Base-by-base conservation (phyloP, 148 eudicot species). In the Vaccinium myrtillus region DNA sequence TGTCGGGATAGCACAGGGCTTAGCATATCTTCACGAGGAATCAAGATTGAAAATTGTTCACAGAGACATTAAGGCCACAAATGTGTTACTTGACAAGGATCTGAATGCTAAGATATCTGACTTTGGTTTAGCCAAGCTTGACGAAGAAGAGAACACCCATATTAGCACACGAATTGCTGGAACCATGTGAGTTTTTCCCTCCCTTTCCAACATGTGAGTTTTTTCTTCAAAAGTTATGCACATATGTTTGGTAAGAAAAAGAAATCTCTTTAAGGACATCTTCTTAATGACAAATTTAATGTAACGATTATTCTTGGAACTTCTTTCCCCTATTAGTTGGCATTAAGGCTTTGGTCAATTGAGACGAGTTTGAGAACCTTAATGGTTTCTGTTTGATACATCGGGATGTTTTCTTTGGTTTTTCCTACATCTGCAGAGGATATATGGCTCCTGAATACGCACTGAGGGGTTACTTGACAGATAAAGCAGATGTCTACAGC, bases 391-490 rank as follows among this genome's bases (percentile, higher is more conserved):
- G 2, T 75, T 56, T 3, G 25, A 53, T 56, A 43, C 11, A 13
- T 76, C 14, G 30, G 39, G 6, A 8, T 53, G 16, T 51, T 53
- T 23, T 50, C 53, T 50, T 8, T 50, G 53, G 1, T 16, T 85
- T 70, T 54, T 74, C 36, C 21, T 11, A 7, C 67, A 69, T 84
- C 32, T 53, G 9, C 84, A 91, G 93, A 55, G 93, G 92, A 77
- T 91, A 90, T 77, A 91, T 91, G 93, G 93, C 93, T 79, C 93
- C 91, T 25, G 93, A 91, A 82, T 91, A 91, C 79, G 93, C 93
- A 51, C 87, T 88, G 93, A 91, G 94, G 58, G 92, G 94, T 56
- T 89, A 90, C 83, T 87, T 92, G 70, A 92, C 91, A 15, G 89
- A 87, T 54, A 92, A 92, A 88, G 94, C 94, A 55, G 94, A 92